Evolutionary conservation across 768 basidiomycete genomes (phyloP).

Genomic region (Podaxis mareebaensis): DNA sequence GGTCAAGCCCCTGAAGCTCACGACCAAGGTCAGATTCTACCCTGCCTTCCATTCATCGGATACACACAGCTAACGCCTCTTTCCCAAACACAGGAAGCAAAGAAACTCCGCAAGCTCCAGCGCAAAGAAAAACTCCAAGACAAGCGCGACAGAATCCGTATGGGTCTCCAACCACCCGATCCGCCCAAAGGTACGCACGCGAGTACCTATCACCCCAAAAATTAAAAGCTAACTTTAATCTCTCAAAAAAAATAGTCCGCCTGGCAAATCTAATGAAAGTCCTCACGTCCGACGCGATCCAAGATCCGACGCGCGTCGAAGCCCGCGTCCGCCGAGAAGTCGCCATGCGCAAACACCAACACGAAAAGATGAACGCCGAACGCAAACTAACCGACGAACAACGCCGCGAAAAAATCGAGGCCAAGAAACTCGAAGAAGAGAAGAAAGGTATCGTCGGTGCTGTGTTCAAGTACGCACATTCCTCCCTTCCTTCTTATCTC

Average conservation of each 20-base stretch:
- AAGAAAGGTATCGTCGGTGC: slow-evolving; percentile 80
- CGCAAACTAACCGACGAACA: slow-evolving; percentile 93
- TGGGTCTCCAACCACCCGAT: slow-evolving; percentile 95
- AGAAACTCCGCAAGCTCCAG: slow-evolving; percentile 93
- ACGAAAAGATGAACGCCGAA: slow-evolving; percentile 93
- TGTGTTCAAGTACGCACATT: slow-evolving; percentile 80
- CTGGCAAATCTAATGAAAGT: slow-evolving; percentile 97
- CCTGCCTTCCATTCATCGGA: neutral
- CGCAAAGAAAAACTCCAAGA: slow-evolving; percentile 90
- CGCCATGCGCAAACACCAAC: slow-evolving; percentile 81
- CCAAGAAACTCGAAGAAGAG: slow-evolving; percentile 85
- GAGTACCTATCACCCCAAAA: slow-evolving; percentile 17
- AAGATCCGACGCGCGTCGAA: slow-evolving; percentile 97
- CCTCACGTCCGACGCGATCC: slow-evolving; percentile 92
- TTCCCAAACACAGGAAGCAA: slow-evolving; percentile 65
- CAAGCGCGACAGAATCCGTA: slow-evolving; percentile 90
- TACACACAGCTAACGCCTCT: neutral
- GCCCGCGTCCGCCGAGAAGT: slow-evolving; percentile 94
- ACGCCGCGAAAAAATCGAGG: slow-evolving; percentile 81
- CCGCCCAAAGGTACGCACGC: slow-evolving; percentile 76
- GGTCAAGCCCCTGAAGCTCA: slow-evolving; percentile 89
- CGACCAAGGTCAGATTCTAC: slow-evolving; percentile 66
- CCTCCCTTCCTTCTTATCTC: slow-evolving; percentile 3
- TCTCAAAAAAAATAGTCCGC: slow-evolving; percentile 58
- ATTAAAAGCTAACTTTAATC: slow-evolving; percentile 4